A percentile compares a stretch with the other conserved stretches of the same genome.
Evolutionary conservation across 2,329 filamentous ascomycete genomes (phyloP).

Genomic region (Achaetomium macrosporum): DNA sequence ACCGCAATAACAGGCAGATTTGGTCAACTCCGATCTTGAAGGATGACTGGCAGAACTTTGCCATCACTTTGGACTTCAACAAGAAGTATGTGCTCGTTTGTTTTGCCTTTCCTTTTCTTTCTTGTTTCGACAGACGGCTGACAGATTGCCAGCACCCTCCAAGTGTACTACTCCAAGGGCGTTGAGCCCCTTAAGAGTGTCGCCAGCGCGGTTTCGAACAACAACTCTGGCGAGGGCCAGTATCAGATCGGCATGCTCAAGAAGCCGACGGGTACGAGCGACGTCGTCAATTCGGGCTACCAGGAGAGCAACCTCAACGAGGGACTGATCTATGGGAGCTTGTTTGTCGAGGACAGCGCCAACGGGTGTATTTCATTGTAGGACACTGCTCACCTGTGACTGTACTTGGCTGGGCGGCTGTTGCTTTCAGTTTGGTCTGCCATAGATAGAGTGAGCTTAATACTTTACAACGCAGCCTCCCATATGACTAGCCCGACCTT

Average conservation of each 20-base stretch:
- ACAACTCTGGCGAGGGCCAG: slow-evolving; percentile 49
- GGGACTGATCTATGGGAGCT: slow-evolving; percentile 44
- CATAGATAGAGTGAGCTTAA: background rate
- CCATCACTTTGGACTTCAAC: slow-evolving; percentile 48
- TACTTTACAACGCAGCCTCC: background rate
- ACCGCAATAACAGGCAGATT: slow-evolving; percentile 34
- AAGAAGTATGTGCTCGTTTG: slow-evolving; percentile 42
- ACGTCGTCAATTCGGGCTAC: slow-evolving; percentile 45
- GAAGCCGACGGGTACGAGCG: slow-evolving; percentile 47
- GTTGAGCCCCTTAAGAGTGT: slow-evolving; percentile 42
- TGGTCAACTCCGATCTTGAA: slow-evolving; percentile 39
- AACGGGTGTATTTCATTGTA: slow-evolving; percentile 37
- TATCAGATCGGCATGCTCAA: slow-evolving; percentile 55
- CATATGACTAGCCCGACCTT: no score
- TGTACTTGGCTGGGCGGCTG: background rate
- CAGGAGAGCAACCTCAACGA: slow-evolving; percentile 43
- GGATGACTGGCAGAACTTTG: slow-evolving; percentile 56
- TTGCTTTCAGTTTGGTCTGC: background rate
- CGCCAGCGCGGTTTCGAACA: slow-evolving; percentile 39
- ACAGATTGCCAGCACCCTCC: slow-evolving; percentile 39
- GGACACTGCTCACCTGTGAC: background rate
- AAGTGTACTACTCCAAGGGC: slow-evolving; percentile 51
- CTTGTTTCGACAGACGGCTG: background rate
- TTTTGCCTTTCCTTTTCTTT: background rate
- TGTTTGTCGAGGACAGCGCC: slow-evolving; percentile 45